Conservation (phyloP, 1,284 basidiomycete genomes). For the Gymnopus androsaceus region DNA sequence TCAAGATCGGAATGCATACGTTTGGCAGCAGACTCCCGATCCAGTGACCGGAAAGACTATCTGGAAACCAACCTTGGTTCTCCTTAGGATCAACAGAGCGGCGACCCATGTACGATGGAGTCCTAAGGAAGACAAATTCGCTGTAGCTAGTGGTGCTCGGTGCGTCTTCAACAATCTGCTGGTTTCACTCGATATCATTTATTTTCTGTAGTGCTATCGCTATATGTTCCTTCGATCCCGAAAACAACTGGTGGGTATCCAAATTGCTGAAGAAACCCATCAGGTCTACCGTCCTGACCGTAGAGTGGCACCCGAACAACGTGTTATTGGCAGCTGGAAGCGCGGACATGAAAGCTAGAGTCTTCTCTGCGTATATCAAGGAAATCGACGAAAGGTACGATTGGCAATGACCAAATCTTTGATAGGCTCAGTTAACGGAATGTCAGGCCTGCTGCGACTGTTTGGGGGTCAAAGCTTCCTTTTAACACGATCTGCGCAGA, state of each 20-base stretch:
- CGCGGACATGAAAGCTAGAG: slow-evolving; percentile 92
- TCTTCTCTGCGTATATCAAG: slow-evolving; percentile 99
- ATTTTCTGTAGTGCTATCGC: slow-evolving; percentile 73
- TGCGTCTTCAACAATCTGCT: slow-evolving; percentile 35
- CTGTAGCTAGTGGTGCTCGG: slow-evolving; percentile 95
- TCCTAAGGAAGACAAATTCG: slow-evolving; percentile 98
- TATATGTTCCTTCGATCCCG: slow-evolving; percentile 92
- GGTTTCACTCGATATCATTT: slow-evolving; percentile 8
- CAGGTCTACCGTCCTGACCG: slow-evolving; percentile 86
- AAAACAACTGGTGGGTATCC: slow-evolving; percentile 99
- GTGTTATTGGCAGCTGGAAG: slow-evolving; percentile 81
- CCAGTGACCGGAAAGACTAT: slow-evolving; percentile 64
- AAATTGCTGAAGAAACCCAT: slow-evolving; percentile 98
- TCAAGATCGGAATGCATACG: slow-evolving; percentile 98
- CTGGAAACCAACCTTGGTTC: slow-evolving; percentile 98
- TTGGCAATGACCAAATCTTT: background rate
- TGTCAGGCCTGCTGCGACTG: slow-evolving; percentile 78
- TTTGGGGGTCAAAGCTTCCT: slow-evolving; percentile 97
- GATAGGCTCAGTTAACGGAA: background rate
- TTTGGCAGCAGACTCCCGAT: slow-evolving; percentile 87
- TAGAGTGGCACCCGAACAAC: slow-evolving; percentile 15
- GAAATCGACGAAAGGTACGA: slow-evolving; percentile 83
- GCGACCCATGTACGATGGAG: slow-evolving; percentile 97
- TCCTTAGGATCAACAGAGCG: slow-evolving; percentile 93
- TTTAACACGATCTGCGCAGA: slow-evolving; percentile 99